Percentiles rank a stretch among this genome's conserved stretches.
These are phyloP conservation scores for Penicillium occitanis DNA, from an alignment of 2,329 filamentous ascomycete species.

Conservation along the genomic window DNA sequence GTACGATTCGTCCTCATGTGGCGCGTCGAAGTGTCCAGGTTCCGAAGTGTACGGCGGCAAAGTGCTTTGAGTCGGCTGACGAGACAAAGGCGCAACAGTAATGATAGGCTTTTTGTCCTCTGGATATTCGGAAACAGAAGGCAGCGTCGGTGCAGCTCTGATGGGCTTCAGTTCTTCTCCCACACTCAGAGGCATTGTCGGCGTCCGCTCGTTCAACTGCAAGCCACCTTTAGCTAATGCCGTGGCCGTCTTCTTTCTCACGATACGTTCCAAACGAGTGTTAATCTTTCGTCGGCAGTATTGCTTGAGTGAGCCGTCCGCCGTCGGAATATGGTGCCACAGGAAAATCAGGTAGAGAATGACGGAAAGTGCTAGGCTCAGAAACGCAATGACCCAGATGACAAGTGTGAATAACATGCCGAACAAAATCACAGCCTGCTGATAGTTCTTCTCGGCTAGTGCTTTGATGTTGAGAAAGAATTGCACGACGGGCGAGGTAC, in stretches of 20 bases:
- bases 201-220: slow-evolving; percentile 55
- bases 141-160: slow-evolving; percentile 54
- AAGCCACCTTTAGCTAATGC: slow-evolving; percentile 74
- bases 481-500: slow-evolving; percentile 65
- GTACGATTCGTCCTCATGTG: slow-evolving; percentile 24
- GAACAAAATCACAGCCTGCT: slow-evolving; percentile 78
- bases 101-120: slow-evolving; percentile 35
- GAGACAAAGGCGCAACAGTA: slow-evolving; percentile 50
- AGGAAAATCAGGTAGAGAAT: slow-evolving; percentile 85
- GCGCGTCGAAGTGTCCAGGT: slow-evolving; percentile 40
- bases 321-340: slow-evolving; percentile 83
- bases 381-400: slow-evolving; percentile 79
- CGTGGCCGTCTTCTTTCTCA: slow-evolving; percentile 82
- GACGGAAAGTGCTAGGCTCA: slow-evolving; percentile 70
- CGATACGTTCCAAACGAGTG: slow-evolving; percentile 77
- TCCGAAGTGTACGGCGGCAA: slow-evolving; percentile 64
- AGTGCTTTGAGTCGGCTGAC: slow-evolving; percentile 62
- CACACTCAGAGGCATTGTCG: slow-evolving; percentile 37
- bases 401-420: slow-evolving; percentile 91
- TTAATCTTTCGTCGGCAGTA: slow-evolving; percentile 95
- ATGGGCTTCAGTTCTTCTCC: slow-evolving; percentile 35
- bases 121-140: slow-evolving; percentile 55
- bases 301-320: slow-evolving; percentile 74
- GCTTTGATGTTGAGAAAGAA: slow-evolving; percentile 81
- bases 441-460: slow-evolving; percentile 70